Evolutionary conservation across 1,284 basidiomycete species (phyloP).

Genomic region (Sanguinoderma infundibulare): DNA sequence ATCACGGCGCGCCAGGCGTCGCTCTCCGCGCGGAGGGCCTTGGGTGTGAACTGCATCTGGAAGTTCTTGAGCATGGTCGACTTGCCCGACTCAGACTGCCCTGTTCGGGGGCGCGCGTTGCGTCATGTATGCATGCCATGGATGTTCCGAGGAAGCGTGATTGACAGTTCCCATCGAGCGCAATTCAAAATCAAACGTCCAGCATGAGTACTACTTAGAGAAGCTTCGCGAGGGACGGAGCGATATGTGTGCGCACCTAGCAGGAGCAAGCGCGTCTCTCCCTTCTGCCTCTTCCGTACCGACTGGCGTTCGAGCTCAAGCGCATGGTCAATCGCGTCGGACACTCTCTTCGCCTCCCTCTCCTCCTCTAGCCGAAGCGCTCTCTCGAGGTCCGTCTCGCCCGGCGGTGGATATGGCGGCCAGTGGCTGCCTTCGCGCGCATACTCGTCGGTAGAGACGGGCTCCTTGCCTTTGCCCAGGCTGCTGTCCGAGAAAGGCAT

Average conservation of each 20-base stretch:
- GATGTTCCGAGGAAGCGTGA: background rate
- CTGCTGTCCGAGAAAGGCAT: background rate
- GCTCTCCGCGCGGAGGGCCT: constrained; percentile 57
- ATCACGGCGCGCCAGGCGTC: constrained; percentile 63
- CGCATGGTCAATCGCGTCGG: constrained; percentile 57
- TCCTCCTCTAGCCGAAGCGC: constrained; percentile 47
- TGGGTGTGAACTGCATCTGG: constrained; percentile 60
- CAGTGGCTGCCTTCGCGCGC: constrained; percentile 17
- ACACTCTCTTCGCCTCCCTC: constrained; percentile 54
- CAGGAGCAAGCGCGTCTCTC: constrained; percentile 53
- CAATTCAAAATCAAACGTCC: background rate
- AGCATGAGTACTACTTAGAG: no score
- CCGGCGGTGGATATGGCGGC: constrained; percentile 31
- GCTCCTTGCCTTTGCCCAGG: constrained; percentile 4
- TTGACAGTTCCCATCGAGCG: background rate
- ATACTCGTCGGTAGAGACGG: background rate
- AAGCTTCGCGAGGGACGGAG: background rate
- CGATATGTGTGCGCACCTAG: constrained; percentile 47
- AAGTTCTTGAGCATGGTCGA: constrained; percentile 69
- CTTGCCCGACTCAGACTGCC: constrained; percentile 69
- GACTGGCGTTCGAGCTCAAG: constrained; percentile 49
- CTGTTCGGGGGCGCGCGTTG: constrained; percentile 38
- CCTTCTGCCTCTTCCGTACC: constrained; percentile 38
- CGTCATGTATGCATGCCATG: background rate
- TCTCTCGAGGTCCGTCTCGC: constrained; percentile 31